Conservation (phyloP, 805 yeast genomes). For the Cyberlindnera americana region DNA sequence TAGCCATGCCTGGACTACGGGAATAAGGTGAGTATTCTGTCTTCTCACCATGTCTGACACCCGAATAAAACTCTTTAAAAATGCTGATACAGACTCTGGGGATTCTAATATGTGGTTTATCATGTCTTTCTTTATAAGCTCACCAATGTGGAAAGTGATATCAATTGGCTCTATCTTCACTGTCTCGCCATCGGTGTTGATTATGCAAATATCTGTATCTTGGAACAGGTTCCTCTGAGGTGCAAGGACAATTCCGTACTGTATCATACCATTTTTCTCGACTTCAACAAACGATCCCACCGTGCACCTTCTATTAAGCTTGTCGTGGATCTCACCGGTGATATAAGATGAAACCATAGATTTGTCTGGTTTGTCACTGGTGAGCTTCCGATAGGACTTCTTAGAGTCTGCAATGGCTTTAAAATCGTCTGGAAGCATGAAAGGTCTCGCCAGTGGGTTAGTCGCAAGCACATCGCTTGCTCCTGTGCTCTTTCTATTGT, state of each 20-base stretch:
- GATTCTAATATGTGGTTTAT: background rate
- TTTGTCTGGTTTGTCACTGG: background rate
- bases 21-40: constrained; percentile 8
- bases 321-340: background rate
- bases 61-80: constrained; percentile 1
- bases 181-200: constrained; percentile 6
- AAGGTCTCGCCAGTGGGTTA: background rate
- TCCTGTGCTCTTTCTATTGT: background rate
- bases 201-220: constrained; percentile 6
- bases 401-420: background rate
- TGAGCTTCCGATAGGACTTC: background rate
- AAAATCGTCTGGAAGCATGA: background rate
- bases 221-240: constrained; percentile 11
- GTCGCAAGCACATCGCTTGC: background rate
- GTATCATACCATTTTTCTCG: background rate
- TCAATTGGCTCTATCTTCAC: constrained; percentile 7
- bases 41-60: background rate
- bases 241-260: constrained; percentile 6
- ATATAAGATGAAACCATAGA: background rate
- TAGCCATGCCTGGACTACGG: constrained; percentile 15
- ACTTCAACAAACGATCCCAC: constrained; percentile 16
- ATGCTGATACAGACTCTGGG: background rate
- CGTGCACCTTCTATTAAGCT: constrained; percentile 4
- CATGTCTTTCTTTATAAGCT: constrained; percentile 1
- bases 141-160: constrained; percentile 13